These are phyloP conservation scores for Aspergillus indologenus DNA, from an alignment of 495 filamentous ascomycete species.

Conservation along the genomic window DNA sequence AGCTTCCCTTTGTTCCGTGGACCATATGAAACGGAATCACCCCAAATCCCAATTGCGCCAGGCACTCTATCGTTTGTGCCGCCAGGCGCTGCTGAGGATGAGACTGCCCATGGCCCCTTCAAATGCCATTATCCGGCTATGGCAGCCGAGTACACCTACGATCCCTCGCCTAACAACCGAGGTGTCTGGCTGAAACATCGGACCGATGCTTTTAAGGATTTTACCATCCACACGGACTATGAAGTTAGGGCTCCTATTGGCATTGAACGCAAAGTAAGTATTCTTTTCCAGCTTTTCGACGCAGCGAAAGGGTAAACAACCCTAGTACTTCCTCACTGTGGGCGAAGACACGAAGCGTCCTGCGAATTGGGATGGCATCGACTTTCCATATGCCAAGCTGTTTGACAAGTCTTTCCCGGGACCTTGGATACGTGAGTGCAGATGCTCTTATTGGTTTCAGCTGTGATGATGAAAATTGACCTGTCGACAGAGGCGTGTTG, in stretches of 20 bases:
- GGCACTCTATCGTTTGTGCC: neutral
- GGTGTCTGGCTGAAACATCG: neutral
- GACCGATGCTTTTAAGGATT: neutral
- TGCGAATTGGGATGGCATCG: conserved; percentile 1
- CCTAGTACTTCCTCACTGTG: neutral
- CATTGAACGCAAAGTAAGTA: neutral
- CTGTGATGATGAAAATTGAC: neutral
- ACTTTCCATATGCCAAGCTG: conserved; percentile 27
- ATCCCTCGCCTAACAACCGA: neutral
- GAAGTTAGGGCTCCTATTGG: neutral
- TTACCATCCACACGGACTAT: conserved; percentile 1
- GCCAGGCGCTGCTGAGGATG: neutral
- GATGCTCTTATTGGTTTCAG: neutral
- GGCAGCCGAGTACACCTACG: conserved; percentile 1
- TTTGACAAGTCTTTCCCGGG: conserved; percentile 63
- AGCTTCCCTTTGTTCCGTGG: neutral
- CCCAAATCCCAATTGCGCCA: neutral
- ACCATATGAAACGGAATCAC: neutral
- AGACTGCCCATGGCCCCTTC: neutral
- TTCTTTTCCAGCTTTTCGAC: neutral
- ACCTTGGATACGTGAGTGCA: conserved; percentile 37
- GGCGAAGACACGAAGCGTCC: neutral
- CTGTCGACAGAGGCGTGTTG: conserved; percentile 14
- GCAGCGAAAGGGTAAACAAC: neutral
- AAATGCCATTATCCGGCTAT: neutral